Evolutionary conservation across 148 eudicot genomes (phyloP), one percentile per base, ranked within the genome.

Genomic region (Chenopodium album): DNA sequence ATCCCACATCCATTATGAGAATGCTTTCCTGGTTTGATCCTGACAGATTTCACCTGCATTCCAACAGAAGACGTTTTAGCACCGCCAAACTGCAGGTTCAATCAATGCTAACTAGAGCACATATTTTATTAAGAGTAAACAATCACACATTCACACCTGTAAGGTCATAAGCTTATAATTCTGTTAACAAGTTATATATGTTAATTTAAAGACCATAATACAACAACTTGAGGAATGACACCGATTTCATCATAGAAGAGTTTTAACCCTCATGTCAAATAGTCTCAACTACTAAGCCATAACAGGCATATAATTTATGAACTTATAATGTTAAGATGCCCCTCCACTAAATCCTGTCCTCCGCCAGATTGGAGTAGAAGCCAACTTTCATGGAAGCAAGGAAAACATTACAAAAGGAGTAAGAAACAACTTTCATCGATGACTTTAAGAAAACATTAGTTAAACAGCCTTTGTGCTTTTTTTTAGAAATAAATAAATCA

Each of bases 11-110:
- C 98, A 50, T 89, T 85, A 71, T 92, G 92, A 23, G 92, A 83
- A 80, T 85, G 89, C 87, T 96, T 96, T 76, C 95, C 95, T 34
- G 98, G 98, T 82, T 93, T 96, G 62, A 96, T 85, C 89, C 90
- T 96, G n/a, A 92, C 97, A 22, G 98, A 92, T 81, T 92, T 96
- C 41, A 94, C 98, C 98, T 94, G 94, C 89, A 89, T 80, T 26
- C 4, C 69, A 82, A 48, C 46, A 67, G 34, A 79, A 70, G 60
- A 69, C 6, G 63, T 47, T 20, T 76, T 76, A 84, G 78, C 83
- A 80, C 70, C 28, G 50, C 79, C 56, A 47, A 65, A 79, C 44
- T 16, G 50, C 10, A n/a, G 71, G 67, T 19, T 41, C 56, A 46
- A n/a, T 28, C 17, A 62, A 73, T 41, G 69, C 76, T 46, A 73